These are phyloP conservation scores for Trypanosomatidae sp. DNA, from an alignment of 208 protist species.

Conservation along the genomic window DNA sequence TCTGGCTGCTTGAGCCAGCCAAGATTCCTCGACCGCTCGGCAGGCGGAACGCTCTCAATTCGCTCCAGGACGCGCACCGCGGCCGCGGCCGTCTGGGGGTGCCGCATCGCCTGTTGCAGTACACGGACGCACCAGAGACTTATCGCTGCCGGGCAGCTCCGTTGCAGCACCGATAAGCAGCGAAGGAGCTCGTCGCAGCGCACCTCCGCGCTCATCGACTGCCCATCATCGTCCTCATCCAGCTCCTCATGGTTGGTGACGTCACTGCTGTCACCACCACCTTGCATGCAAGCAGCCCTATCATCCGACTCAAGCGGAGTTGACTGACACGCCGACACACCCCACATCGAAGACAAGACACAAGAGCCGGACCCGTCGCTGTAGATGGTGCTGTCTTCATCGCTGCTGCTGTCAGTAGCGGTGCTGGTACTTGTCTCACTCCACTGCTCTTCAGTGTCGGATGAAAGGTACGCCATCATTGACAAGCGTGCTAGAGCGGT, in stretches of 20 bases:
- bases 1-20: not conserved
- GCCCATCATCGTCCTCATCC: not conserved
- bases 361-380: not conserved
- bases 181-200: slow-evolving; percentile 28
- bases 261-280: not conserved
- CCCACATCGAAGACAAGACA: not conserved
- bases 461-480: slow-evolving; percentile 1
- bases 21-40: not conserved
- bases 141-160: slow-evolving; percentile 15
- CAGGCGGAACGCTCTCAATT: slow-evolving; percentile 7
- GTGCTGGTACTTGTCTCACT: slow-evolving; percentile 1
- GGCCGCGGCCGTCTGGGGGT: slow-evolving; percentile 13
- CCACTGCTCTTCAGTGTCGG: slow-evolving; percentile 9
- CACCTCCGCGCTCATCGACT: slow-evolving; percentile 7
- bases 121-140: slow-evolving; percentile 27
- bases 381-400: not conserved
- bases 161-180: slow-evolving; percentile 22
- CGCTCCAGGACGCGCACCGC: slow-evolving; percentile 10
- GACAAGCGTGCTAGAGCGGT: slow-evolving; percentile 24
- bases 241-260: not conserved
- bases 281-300: not conserved
- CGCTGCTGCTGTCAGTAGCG: not conserved
- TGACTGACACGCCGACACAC: not conserved
- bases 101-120: slow-evolving; percentile 17
- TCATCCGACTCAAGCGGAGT: not conserved